Conservation (phyloP, 192 early-diverging fungal genomes). For the Umbelopsis vinacea region DNA sequence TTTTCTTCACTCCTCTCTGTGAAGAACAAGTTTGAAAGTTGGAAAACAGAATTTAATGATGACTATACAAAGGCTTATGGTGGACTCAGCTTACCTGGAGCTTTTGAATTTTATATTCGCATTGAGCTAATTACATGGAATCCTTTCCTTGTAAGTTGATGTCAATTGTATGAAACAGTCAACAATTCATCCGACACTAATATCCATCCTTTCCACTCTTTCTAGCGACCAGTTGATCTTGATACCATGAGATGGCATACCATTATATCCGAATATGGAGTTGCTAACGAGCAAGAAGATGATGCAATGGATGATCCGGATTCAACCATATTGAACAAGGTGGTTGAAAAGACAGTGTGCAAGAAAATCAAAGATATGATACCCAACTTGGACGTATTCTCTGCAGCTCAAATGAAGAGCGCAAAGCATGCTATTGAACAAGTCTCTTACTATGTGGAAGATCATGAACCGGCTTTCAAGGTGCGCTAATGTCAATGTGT, state of each 20-base stretch:
- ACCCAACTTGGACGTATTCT: constrained; percentile 28
- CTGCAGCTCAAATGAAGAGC: constrained; percentile 29
- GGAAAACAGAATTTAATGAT: constrained; percentile 53
- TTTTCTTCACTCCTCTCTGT: constrained; percentile 49
- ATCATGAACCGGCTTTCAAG: constrained; percentile 28
- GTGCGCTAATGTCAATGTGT: constrained; percentile 10
- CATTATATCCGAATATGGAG: constrained; percentile 34
- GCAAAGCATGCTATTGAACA: constrained; percentile 36
- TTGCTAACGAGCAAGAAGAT: constrained; percentile 13
- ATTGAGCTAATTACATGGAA: constrained; percentile 56
- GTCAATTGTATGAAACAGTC: not conserved
- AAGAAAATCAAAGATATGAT: constrained; percentile 32
- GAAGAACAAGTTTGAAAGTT: constrained; percentile 53
- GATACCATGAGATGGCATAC: constrained; percentile 47
- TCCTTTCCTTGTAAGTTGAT: constrained; percentile 44
- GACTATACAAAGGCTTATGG: constrained; percentile 65
- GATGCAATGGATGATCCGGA: constrained; percentile 31
- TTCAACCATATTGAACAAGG: constrained; percentile 40
- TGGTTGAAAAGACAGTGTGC: constrained; percentile 38
- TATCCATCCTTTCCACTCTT: not conserved
- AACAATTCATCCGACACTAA: too few relatives aligned
- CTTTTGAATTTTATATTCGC: constrained; percentile 63
- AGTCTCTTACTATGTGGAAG: constrained; percentile 43
- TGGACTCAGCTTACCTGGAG: constrained; percentile 53
- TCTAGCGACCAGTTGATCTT: constrained; percentile 31